Percentiles rank a stretch among this genome's conserved stretches.
phyloP scores from a whole-genome alignment of 139 green algal genomes.

The Chlamydomonas incerta region DNA sequence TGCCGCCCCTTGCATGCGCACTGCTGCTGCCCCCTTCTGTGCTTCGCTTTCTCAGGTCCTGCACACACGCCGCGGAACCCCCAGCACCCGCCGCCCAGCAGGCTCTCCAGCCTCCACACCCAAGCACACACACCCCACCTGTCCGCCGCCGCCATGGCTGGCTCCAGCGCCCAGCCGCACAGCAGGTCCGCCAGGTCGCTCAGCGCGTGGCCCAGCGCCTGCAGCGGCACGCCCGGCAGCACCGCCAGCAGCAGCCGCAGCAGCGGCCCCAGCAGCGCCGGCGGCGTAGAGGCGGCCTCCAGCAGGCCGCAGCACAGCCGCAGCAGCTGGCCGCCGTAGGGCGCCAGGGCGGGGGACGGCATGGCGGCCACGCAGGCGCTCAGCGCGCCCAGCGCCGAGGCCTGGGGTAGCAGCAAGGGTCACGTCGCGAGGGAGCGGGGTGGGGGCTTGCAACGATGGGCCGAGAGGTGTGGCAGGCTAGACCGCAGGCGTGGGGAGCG shows the following conservation, averaged over 20 bases:
- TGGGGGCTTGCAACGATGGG: no score
- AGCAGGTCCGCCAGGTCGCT: slow-evolving; percentile 36
- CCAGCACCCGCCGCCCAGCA: no score
- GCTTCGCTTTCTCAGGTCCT: no score
- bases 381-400: slow-evolving; percentile 15
- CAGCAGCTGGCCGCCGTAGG: slow-evolving; percentile 4
- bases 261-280: slow-evolving; percentile 35
- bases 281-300: slow-evolving; percentile 22
- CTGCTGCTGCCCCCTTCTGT: no score
- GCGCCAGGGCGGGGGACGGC: neutral
- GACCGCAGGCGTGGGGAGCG: no score
- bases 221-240: slow-evolving; percentile 20
- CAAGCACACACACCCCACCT: no score
- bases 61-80: no score
- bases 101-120: no score
- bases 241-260: slow-evolving; percentile 23
- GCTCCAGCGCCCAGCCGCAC: slow-evolving; percentile 32
- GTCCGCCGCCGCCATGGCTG: neutral
- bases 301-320: slow-evolving; percentile 3
- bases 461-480: no score
- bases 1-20: no score
- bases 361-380: neutral
- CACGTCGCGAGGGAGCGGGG: no score
- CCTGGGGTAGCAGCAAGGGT: neutral
- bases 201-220: slow-evolving; percentile 17